phyloP scores from a whole-genome alignment of 2,329 filamentous ascomycete species.

The Aspergillus floridensis region DNA sequence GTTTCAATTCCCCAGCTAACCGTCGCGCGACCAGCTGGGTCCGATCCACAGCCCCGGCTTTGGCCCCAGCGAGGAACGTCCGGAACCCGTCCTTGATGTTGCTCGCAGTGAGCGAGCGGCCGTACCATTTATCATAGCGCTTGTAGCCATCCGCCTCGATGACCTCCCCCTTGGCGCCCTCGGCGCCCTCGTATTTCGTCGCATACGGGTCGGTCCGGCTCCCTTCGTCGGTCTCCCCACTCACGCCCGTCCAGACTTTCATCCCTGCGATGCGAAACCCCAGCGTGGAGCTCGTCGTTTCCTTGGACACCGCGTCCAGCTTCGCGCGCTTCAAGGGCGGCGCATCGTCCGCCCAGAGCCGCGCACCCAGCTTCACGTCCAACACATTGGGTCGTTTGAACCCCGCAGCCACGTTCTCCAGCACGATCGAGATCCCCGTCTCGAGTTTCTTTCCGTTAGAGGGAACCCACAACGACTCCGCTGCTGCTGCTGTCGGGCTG shows the following conservation, averaged over 20 bases:
- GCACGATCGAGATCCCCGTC: slow-evolving; percentile 75
- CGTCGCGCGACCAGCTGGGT: slow-evolving; percentile 45
- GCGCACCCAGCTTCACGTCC: slow-evolving; percentile 84
- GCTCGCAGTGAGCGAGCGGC: slow-evolving; percentile 55
- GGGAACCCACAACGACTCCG: slow-evolving; percentile 42
- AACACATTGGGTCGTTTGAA: slow-evolving; percentile 85
- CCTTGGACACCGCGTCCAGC: slow-evolving; percentile 57
- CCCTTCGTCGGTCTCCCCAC: slow-evolving; percentile 32
- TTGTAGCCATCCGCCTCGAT: slow-evolving; percentile 54
- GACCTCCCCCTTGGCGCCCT: slow-evolving; percentile 44
- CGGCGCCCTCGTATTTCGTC: slow-evolving; percentile 45
- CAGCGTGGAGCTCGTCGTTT: slow-evolving; percentile 59
- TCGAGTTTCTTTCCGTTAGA: slow-evolving; percentile 63
- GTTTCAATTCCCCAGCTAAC: slow-evolving; percentile 42
- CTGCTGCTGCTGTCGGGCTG: slow-evolving; percentile 8
- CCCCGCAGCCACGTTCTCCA: slow-evolving; percentile 78
- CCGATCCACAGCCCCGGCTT: slow-evolving; percentile 41
- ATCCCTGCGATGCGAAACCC: slow-evolving; percentile 66
- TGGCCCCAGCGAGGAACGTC: slow-evolving; percentile 53
- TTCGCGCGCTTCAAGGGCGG: slow-evolving; percentile 56
- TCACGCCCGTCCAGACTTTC: slow-evolving; percentile 54
- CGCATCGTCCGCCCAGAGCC: slow-evolving; percentile 77
- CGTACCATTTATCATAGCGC: slow-evolving; percentile 66
- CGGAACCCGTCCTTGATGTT: slow-evolving; percentile 59
- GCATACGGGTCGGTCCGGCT: slow-evolving; percentile 34